Evolutionary conservation across 768 basidiomycete genomes (phyloP), one percentile per base, ranked within the genome.

Genomic region (Rhizopogon rudus): DNA sequence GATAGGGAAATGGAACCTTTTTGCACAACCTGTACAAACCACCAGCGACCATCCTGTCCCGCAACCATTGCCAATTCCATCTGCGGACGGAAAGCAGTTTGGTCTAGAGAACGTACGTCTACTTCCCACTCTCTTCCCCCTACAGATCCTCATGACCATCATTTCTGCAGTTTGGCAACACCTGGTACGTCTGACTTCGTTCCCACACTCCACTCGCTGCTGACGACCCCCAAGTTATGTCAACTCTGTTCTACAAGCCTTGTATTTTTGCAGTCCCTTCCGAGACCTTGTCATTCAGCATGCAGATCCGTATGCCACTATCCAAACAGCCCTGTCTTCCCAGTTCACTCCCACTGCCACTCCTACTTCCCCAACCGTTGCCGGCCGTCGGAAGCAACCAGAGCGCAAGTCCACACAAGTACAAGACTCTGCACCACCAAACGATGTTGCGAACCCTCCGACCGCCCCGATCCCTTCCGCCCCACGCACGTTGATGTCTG

Each of bases 201-300:
- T 56, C 51, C 43, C 53, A 37, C 60, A 52, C 12, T 39, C 40
- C n/a, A 49, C 35, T n/a, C 22, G 43, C 9, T 39, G 57, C 64
- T 67, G 51, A 69, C 63, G 29, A 49, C 33, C 50, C 16, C 68
- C 20, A 46, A 94, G 94, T 74, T 99, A 99, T 72, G 94, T 90
- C 75, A 99, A 98, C 73, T 97, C 96, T n/a, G 93, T 99, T 22
- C 80, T 99, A 14, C 96, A 99, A 70, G 87, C 97, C 0, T 82
- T 98, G 53, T 99, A 98, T 75, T 96, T 95, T 70, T 98, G 94
- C 68, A 74, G 82, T 22, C 95, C 96, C 1, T 98, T 99, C 68
- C 82, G 95, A 50, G 88, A 95, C 49, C 89, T 97, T 55, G 78
- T 98, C 61, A 73, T 88, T n/a, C 90, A 87, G 61, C 77, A 79